These are phyloP conservation scores for Phytopythium sindhum DNA, from an alignment of 352 stramenopile genomes.

Conservation along the genomic window DNA sequence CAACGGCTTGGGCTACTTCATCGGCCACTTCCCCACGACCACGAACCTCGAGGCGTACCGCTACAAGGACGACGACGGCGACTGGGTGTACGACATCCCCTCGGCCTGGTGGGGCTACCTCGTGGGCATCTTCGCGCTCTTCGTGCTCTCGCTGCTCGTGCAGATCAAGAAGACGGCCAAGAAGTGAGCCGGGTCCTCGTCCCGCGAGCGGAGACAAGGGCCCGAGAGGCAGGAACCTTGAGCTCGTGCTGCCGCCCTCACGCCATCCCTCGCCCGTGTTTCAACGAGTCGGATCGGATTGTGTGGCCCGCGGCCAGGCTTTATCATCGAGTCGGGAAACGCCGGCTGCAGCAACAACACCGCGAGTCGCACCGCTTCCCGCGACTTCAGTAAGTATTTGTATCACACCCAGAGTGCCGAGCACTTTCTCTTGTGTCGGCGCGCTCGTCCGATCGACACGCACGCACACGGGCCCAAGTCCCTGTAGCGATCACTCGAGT, in stretches of 20 bases:
- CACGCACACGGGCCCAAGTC: conserved; percentile 2
- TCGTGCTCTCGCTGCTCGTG: conserved; percentile 37
- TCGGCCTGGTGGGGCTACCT: conserved; percentile 55
- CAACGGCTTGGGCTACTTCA: conserved; percentile 64
- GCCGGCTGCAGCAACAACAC: too few species aligned
- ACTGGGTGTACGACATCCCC: conserved; percentile 46
- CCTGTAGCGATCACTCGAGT: too few species aligned
- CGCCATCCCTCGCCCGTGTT: not conserved
- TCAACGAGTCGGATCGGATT: not conserved
- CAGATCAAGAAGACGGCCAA: conserved; percentile 57
- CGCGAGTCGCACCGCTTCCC: too few species aligned
- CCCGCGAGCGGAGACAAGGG: not conserved
- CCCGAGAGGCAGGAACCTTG: not conserved
- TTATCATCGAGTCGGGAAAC: not conserved
- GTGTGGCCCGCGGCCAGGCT: not conserved
- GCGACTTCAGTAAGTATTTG: too few species aligned
- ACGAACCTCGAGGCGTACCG: conserved; percentile 36
- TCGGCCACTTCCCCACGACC: conserved; percentile 41
- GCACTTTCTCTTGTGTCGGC: conserved; percentile 1
- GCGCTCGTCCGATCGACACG: conserved; percentile 5
- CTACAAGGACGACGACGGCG: conserved; percentile 24
- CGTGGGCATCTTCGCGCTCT: conserved; percentile 36
- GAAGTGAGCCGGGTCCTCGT: conserved; percentile 12
- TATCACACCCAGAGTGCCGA: not conserved
- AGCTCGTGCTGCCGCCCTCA: not conserved